Evolutionary conservation across 169 alveolate species (phyloP).

Genomic region (Plasmodium yoelii): DNA sequence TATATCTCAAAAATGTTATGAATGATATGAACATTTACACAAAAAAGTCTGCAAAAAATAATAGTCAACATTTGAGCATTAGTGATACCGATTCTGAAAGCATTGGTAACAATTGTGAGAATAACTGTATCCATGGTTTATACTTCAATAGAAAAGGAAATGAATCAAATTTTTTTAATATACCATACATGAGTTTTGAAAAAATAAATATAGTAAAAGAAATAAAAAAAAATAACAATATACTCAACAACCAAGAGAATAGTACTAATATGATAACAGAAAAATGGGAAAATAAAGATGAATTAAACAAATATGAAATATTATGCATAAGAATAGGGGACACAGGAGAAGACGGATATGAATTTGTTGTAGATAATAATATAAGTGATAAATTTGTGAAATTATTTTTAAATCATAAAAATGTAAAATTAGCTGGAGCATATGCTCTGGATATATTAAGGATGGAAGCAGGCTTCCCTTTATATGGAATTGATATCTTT

Average conservation of each 20-base stretch:
- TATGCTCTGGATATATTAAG: constrained; percentile 81
- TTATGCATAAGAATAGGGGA: constrained; percentile 78
- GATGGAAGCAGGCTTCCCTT: constrained; percentile 84
- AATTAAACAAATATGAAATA: constrained; percentile 42
- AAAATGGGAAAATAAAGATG: not conserved
- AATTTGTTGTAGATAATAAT: constrained; percentile 77
- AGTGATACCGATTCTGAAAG: not conserved
- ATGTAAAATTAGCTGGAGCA: constrained; percentile 79
- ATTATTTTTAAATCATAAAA: constrained; percentile 72
- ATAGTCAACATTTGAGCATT: not conserved
- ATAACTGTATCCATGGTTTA: not conserved
- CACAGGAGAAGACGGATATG: constrained; percentile 86
- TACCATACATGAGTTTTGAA: constrained; percentile 75
- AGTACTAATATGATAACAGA: not conserved
- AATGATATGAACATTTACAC: not conserved
- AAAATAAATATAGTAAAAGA: constrained; percentile 24
- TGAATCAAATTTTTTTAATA: constrained; percentile 20
- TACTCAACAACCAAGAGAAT: not conserved
- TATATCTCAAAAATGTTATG: constrained; percentile 42
- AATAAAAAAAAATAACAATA: too few species aligned
- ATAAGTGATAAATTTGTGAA: constrained; percentile 30
- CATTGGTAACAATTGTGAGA: too few species aligned
- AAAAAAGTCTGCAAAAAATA: not conserved
- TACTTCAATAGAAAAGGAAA: constrained; percentile 20
- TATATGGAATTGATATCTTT: constrained; percentile 80